A percentile compares a stretch with the other conserved stretches of the same genome.
Conservation (phyloP, 176 grass and related monocot genomes). For the Saccharum spontaneum region DNA sequence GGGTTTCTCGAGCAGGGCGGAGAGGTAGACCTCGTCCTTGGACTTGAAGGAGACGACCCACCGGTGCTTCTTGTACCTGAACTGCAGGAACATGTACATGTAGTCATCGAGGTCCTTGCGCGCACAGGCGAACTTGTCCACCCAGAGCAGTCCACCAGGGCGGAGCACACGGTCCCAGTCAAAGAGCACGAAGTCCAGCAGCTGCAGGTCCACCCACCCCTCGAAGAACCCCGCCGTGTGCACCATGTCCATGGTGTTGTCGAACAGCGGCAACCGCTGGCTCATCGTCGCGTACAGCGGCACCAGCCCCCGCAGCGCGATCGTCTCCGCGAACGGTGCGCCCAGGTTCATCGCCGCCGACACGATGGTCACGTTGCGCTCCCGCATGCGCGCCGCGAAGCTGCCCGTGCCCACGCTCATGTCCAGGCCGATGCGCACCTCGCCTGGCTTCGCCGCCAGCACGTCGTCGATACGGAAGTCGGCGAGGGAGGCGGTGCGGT, state of each 20-base stretch:
- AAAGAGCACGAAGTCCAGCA: constrained; percentile 90
- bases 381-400: constrained; percentile 88
- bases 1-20: constrained; percentile 86
- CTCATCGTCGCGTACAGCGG: constrained; percentile 68
- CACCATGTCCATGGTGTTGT: constrained; percentile 91
- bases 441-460: constrained; percentile 68
- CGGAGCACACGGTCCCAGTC: constrained; percentile 94
- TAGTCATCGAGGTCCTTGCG: constrained; percentile 88
- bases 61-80: constrained; percentile 91
- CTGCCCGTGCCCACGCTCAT: constrained; percentile 73
- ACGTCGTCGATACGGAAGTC: constrained; percentile 77
- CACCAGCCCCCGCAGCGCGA: constrained; percentile 77
- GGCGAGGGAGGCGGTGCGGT: background rate
- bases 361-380: constrained; percentile 63
- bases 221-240: constrained; percentile 73
- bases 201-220: constrained; percentile 81
- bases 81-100: constrained; percentile 99
- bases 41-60: constrained; percentile 99
- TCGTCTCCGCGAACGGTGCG: constrained; percentile 79
- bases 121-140: constrained; percentile 80
- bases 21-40: constrained; percentile 87
- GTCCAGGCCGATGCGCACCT: constrained; percentile 78
- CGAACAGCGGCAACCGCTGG: constrained; percentile 83
- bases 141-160: constrained; percentile 81
- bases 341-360: constrained; percentile 69